Conservation (phyloP, 768 basidiomycete species). For the Butyriboletus loyo region DNA sequence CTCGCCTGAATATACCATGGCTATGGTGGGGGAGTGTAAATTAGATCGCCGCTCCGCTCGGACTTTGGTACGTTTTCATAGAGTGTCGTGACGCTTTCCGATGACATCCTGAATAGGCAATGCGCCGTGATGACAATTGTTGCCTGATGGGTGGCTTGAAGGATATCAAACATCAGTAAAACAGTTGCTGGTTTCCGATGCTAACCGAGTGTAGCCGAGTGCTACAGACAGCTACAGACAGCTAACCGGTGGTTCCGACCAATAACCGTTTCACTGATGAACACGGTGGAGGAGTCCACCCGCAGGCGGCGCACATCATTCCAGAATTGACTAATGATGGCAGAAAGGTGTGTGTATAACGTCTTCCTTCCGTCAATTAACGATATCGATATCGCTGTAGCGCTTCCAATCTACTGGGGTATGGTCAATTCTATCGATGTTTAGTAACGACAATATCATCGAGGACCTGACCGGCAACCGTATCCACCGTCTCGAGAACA, state of each 20-base stretch:
- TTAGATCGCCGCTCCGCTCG: background rate
- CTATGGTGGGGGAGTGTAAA: background rate
- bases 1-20: background rate
- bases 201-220: too few species aligned
- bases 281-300: background rate
- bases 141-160: background rate
- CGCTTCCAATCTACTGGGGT: too few species aligned
- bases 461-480: background rate
- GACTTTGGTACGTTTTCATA: background rate
- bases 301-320: background rate
- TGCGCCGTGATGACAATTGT: background rate
- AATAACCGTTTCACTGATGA: too few species aligned
- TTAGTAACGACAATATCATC: background rate
- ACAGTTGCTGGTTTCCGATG: too few species aligned
- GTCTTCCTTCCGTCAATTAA: too few species aligned
- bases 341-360: background rate
- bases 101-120: background rate
- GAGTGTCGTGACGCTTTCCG: background rate
- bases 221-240: too few species aligned
- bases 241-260: too few species aligned
- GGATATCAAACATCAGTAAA: too few species aligned
- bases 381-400: too few species aligned
- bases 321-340: background rate
- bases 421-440: background rate
- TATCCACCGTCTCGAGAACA: slow-evolving; percentile 1